These are phyloP conservation scores for Amanita inopinata DNA, from an alignment of 768 basidiomycete species.

Conservation along the genomic window DNA sequence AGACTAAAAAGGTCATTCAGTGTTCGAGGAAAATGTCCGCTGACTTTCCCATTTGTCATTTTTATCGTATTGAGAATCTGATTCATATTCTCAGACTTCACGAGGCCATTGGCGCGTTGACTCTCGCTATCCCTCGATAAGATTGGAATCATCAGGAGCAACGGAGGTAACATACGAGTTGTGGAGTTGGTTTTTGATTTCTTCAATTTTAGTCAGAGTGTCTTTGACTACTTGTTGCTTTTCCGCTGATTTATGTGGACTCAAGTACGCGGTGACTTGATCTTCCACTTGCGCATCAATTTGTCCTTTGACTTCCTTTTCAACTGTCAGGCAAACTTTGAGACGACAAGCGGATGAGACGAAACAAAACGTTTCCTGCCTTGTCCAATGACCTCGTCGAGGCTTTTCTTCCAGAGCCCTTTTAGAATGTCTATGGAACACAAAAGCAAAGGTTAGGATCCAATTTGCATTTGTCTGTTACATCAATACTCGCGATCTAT, in stretches of 20 bases:
- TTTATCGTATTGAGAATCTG: constrained; percentile 37
- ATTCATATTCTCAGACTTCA: constrained; percentile 31
- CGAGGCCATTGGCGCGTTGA: constrained; percentile 39
- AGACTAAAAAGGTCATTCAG: constrained; percentile 40
- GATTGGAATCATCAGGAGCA: not conserved
- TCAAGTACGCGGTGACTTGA: constrained; percentile 39
- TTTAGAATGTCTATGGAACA: constrained; percentile 33
- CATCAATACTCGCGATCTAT: not conserved
- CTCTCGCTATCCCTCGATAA: constrained; percentile 35
- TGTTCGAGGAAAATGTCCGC: constrained; percentile 40
- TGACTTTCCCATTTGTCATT: constrained; percentile 36
- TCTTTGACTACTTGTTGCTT: constrained; percentile 37
- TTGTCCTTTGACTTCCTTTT: constrained; percentile 34
- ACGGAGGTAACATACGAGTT: constrained; percentile 39
- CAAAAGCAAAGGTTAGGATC: not conserved
- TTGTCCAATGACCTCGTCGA: constrained; percentile 36
- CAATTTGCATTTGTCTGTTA: no score
- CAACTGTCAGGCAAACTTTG: constrained; percentile 25
- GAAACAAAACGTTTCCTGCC: constrained; percentile 20
- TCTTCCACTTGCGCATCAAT: constrained; percentile 42
- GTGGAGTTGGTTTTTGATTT: constrained; percentile 36
- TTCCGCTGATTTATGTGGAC: constrained; percentile 33
- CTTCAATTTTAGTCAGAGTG: constrained; percentile 36
- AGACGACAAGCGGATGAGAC: not conserved
- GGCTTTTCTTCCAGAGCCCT: constrained; percentile 32